Percentiles rank a stretch among this genome's conserved stretches.
Conservation (phyloP, 2,329 filamentous ascomycete species). For the Cladosporium sp. region DNA sequence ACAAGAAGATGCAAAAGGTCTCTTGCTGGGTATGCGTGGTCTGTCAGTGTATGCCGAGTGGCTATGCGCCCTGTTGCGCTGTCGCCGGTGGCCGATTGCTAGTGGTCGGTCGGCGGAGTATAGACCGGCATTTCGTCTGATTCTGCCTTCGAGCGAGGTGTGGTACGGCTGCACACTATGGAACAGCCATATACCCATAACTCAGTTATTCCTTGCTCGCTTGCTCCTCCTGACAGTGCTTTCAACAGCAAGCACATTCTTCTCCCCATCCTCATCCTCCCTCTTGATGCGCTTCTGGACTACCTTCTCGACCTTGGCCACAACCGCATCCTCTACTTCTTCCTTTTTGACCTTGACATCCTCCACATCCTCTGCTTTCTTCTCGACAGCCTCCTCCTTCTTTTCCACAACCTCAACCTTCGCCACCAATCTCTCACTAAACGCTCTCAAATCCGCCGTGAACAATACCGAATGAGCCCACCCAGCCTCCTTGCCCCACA, state of each 20-base stretch:
- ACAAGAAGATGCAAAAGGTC: too few relatives aligned
- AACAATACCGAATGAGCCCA: conserved; percentile 98
- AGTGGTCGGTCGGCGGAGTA: neutral
- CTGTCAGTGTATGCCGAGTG: too few relatives aligned
- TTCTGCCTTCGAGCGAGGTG: too few relatives aligned
- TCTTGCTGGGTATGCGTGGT: too few relatives aligned
- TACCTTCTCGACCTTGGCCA: conserved; percentile 35
- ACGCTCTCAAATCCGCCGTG: conserved; percentile 84
- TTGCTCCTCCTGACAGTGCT: conserved; percentile 41
- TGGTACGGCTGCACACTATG: neutral
- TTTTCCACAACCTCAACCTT: conserved; percentile 53
- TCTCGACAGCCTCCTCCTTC: conserved; percentile 29
- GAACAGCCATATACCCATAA: neutral
- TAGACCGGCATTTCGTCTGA: too few relatives aligned
- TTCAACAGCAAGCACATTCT: conserved; percentile 41
- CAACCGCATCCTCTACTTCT: conserved; percentile 28
- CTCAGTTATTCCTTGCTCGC: conserved; percentile 27
- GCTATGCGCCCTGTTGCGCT: neutral
- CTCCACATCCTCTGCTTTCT: conserved; percentile 22
- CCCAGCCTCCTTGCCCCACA: conserved; percentile 92
- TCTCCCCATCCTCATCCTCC: conserved; percentile 42
- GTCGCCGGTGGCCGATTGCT: too few relatives aligned
- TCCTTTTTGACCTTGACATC: conserved; percentile 26
- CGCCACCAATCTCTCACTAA: conserved; percentile 64
- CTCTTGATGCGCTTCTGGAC: conserved; percentile 44